These are phyloP conservation scores for Bruguiera parviflora DNA, from an alignment of 345 rosid genomes.

Conservation along the genomic window DNA sequence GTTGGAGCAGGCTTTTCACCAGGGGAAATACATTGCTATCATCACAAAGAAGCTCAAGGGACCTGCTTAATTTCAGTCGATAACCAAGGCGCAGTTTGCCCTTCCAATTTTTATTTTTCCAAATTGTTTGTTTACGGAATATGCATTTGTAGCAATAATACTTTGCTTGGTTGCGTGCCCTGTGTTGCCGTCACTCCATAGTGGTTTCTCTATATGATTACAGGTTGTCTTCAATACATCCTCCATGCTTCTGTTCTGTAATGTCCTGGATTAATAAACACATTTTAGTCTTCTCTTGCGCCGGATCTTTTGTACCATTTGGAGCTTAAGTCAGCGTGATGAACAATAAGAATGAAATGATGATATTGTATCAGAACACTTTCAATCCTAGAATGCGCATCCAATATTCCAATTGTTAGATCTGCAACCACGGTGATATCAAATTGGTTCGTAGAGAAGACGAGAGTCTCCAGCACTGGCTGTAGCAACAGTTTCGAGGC, in stretches of 20 bases:
- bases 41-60: slow-evolving; percentile 90
- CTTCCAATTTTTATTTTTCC: slow-evolving; percentile 14
- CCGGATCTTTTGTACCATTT: too few species aligned
- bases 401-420: too few species aligned
- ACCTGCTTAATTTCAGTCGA: slow-evolving; percentile 30
- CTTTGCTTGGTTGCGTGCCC: slow-evolving; percentile 14
- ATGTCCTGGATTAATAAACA: background rate
- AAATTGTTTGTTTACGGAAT: slow-evolving; percentile 4
- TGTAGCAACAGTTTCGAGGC: too few species aligned
- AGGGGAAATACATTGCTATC: slow-evolving; percentile 81
- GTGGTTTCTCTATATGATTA: slow-evolving; percentile 18
- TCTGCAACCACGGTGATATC: too few species aligned
- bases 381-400: too few species aligned
- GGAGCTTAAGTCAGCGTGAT: too few species aligned
- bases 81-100: slow-evolving; percentile 6
- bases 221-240: slow-evolving; percentile 13
- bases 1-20: slow-evolving; percentile 88
- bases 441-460: too few species aligned
- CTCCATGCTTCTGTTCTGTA: background rate
- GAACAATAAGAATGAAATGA: background rate
- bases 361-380: too few species aligned
- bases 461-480: too few species aligned
- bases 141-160: slow-evolving; percentile 27
- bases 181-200: slow-evolving; percentile 21
- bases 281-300: background rate